These are phyloP conservation scores for Elongisporangium senticosum DNA, from an alignment of 352 stramenopile genomes.

Conservation along the genomic window DNA sequence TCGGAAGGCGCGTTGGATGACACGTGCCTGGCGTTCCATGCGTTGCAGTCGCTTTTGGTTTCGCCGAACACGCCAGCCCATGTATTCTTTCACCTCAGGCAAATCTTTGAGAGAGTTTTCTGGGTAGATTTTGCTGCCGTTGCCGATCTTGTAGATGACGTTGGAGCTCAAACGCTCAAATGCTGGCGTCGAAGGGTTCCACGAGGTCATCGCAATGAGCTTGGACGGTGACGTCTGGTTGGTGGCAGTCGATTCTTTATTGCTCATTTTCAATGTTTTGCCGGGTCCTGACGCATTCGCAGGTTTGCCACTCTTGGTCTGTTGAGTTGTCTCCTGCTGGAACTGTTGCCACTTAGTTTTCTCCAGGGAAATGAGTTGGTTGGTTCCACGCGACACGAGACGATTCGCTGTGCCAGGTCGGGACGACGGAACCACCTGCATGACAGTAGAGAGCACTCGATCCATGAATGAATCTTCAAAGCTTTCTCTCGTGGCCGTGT, in stretches of 20 bases:
- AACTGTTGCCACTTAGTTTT: conserved; percentile 37
- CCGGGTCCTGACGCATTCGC: background rate
- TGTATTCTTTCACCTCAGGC: conserved; percentile 94
- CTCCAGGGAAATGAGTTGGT: conserved; percentile 27
- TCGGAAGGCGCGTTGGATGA: conserved; percentile 90
- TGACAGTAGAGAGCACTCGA: conserved; percentile 67
- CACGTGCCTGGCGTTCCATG: conserved; percentile 72
- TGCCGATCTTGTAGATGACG: conserved; percentile 74
- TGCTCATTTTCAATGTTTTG: background rate
- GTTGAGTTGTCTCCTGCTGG: conserved; percentile 23
- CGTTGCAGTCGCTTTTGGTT: conserved; percentile 91
- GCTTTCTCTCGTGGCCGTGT: conserved; percentile 14
- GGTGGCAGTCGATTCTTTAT: background rate
- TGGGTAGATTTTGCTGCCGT: conserved; percentile 86
- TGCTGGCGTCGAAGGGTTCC: conserved; percentile 70
- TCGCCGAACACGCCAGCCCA: conserved; percentile 92
- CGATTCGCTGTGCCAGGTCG: conserved; percentile 1
- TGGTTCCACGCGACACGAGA: conserved; percentile 10
- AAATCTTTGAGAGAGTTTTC: conserved; percentile 15
- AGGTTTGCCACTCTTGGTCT: conserved; percentile 6
- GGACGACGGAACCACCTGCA: conserved; percentile 20
- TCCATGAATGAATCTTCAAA: conserved; percentile 90
- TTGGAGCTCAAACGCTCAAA: conserved; percentile 88
- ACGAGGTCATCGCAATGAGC: conserved; percentile 29
- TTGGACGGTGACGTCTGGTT: conserved; percentile 14